These are phyloP conservation scores for Scleroderma bovista DNA, from an alignment of 768 basidiomycete species.

Conservation along the genomic window DNA sequence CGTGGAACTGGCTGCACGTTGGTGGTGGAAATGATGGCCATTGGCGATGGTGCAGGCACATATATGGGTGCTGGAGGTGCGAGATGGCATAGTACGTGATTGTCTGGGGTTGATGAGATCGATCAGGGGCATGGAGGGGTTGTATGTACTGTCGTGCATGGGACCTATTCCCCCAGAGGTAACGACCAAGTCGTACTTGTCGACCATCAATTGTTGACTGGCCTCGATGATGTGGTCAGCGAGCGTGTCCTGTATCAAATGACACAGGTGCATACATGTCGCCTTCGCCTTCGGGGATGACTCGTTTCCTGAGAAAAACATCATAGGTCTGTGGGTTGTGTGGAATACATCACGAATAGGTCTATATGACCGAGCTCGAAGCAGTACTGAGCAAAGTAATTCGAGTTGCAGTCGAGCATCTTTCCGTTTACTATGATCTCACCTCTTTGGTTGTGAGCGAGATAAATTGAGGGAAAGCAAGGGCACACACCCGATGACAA, in stretches of 20 bases:
- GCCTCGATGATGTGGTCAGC: constrained; percentile 55
- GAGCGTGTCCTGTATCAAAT: too few species aligned
- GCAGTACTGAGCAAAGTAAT: constrained; percentile 83
- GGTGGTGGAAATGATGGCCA: too few species aligned
- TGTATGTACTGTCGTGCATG: constrained; percentile 71
- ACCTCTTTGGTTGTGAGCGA: constrained; percentile 43
- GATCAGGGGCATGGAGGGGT: neutral
- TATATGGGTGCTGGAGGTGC: too few species aligned
- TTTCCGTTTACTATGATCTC: too few species aligned
- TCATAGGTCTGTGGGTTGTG: too few species aligned
- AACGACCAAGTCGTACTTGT: constrained; percentile 83
- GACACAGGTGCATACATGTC: constrained; percentile 55
- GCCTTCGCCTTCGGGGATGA: constrained; percentile 84
- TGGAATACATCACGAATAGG: too few species aligned
- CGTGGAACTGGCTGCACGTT: too few species aligned
- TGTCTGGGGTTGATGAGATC: constrained; percentile 45
- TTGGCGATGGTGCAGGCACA: too few species aligned
- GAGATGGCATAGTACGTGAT: constrained; percentile 90
- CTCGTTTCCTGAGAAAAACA: constrained; percentile 64
- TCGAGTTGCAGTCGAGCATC: constrained; percentile 77
- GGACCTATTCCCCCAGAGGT: constrained; percentile 91
- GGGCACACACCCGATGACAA: constrained; percentile 64
- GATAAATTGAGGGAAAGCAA: neutral
- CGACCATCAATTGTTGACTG: constrained; percentile 72
- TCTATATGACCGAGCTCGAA: constrained; percentile 87